Percentiles rank a stretch among this genome's conserved stretches.
Conservation (phyloP, 176 grass and related monocot genomes). For the Lolium multiflorum region DNA sequence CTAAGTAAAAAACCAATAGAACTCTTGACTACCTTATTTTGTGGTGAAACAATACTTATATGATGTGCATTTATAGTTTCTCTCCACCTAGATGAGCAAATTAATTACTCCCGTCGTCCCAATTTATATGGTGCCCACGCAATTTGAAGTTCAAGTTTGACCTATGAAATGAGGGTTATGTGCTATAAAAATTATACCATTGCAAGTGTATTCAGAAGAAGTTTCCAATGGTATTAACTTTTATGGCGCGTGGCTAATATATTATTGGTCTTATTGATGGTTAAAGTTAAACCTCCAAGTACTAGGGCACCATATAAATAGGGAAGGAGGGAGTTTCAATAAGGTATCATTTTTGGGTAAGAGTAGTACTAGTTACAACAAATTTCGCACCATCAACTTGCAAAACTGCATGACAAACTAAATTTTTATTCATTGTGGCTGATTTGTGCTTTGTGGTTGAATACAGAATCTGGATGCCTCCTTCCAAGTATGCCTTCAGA, state of each 20-base stretch:
- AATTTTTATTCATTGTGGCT: slow-evolving; percentile 28
- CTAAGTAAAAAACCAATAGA: slow-evolving; percentile 16
- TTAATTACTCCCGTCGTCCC: slow-evolving; percentile 1
- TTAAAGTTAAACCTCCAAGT: background rate
- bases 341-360: background rate
- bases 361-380: slow-evolving; percentile 6
- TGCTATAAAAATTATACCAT: background rate
- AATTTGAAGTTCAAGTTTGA: background rate
- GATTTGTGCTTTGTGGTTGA: slow-evolving; percentile 29
- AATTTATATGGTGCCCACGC: background rate
- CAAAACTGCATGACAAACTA: slow-evolving; percentile 11
- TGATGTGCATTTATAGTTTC: slow-evolving; percentile 18
- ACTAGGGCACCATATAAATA: background rate
- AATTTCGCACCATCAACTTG: background rate
- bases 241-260: background rate
- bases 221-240: background rate
- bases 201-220: background rate
- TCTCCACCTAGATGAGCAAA: slow-evolving; percentile 17
- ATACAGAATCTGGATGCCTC: slow-evolving; percentile 92
- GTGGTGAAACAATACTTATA: background rate
- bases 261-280: background rate
- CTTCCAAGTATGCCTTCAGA: slow-evolving; percentile 97
- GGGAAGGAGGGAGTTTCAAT: background rate
- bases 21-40: slow-evolving; percentile 6
- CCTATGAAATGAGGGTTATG: background rate